These are phyloP conservation scores for Aspergillus brunneoviolaceus DNA, from an alignment of 2,329 filamentous ascomycete species.

Conservation along the genomic window DNA sequence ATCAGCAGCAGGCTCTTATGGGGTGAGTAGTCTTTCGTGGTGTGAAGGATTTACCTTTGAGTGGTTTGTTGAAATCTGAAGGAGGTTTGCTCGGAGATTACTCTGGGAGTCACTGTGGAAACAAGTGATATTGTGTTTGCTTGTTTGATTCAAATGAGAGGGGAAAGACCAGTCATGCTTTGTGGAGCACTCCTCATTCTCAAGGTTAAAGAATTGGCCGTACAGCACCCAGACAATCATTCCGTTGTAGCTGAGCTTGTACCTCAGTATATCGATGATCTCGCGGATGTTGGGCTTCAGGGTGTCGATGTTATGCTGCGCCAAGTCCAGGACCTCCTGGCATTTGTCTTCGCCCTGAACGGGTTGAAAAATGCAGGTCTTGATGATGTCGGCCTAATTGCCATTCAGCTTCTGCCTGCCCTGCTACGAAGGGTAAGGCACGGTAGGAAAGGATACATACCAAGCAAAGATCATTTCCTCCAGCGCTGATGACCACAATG, in stretches of 20 bases:
- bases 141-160: too few relatives aligned
- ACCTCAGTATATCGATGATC: not conserved
- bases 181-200: too few relatives aligned
- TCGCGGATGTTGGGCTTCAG: constrained; percentile 1
- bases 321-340: constrained; percentile 4
- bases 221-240: constrained; percentile 1
- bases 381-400: constrained; percentile 16
- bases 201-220: too few relatives aligned
- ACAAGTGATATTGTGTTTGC: too few relatives aligned
- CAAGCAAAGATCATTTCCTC: constrained; percentile 42
- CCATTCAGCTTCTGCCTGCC: not conserved
- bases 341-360: constrained; percentile 15
- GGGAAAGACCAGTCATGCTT: constrained; percentile 5
- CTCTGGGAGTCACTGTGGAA: too few relatives aligned
- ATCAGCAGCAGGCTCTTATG: too few relatives aligned
- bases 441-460: constrained; percentile 10
- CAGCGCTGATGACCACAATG: constrained; percentile 39
- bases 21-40: too few relatives aligned
- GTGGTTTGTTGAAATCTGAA: too few relatives aligned
- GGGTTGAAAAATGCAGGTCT: constrained; percentile 22
- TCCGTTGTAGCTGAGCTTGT: not conserved
- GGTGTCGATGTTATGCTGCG: constrained; percentile 2
- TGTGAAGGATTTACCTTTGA: too few relatives aligned
- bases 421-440: not conserved
- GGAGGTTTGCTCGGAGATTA: too few relatives aligned